These are phyloP conservation scores for Triadica sebifera DNA, from an alignment of 345 rosid genomes.

Conservation along the genomic window DNA sequence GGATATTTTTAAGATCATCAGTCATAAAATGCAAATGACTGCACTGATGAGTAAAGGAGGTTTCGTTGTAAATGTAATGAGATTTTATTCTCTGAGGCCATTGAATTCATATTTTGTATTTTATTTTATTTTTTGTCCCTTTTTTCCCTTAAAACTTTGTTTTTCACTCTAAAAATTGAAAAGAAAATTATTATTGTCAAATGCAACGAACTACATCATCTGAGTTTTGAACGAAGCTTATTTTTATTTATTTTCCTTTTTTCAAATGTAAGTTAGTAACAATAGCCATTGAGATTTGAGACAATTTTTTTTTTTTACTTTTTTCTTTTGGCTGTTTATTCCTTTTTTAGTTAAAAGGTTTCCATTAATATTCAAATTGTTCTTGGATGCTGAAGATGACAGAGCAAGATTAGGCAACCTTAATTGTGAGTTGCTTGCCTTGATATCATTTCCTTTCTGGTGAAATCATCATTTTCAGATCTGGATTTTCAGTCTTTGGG, in stretches of 20 bases:
- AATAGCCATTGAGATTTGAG: neutral
- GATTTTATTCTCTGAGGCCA: conserved; percentile 16
- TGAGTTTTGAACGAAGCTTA: neutral
- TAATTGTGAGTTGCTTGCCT: neutral
- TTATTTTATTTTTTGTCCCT: neutral
- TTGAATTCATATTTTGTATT: neutral
- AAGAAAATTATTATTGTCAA: neutral
- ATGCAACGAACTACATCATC: neutral
- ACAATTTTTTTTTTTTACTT: neutral
- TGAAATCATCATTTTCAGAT: neutral
- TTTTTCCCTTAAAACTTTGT: neutral
- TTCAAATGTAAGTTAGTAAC: neutral
- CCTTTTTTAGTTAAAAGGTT: neutral
- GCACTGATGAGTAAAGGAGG: conserved; percentile 6
- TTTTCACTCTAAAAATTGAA: neutral
- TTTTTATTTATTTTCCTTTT: too few relatives aligned
- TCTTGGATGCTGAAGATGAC: neutral
- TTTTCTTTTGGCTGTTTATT: neutral
- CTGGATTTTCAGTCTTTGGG: too few relatives aligned
- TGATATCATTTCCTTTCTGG: neutral
- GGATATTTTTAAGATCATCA: conserved; percentile 25
- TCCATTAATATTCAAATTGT: too few relatives aligned
- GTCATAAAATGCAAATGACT: conserved; percentile 5
- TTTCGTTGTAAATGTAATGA: conserved; percentile 7
- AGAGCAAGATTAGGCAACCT: neutral